phyloP scores from a whole-genome alignment of 768 basidiomycete species.

The Psilocybe subaeruginosa region DNA sequence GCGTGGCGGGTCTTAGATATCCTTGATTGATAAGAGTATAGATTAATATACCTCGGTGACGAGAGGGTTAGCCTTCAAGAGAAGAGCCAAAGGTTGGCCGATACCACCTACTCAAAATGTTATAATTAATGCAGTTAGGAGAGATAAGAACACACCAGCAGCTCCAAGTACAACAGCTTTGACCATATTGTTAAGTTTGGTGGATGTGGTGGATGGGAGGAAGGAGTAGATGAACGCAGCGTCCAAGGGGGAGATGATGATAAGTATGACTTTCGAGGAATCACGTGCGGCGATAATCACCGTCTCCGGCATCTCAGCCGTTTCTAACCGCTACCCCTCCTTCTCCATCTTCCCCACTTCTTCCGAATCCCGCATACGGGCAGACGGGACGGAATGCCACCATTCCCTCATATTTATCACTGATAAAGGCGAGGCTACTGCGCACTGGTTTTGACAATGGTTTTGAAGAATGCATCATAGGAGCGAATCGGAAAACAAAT shows the following conservation, averaged over 20 bases:
- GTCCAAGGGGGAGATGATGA: conserved; percentile 9
- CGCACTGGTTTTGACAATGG: background rate
- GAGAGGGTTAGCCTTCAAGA: conserved; percentile 84
- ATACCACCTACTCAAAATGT: conserved; percentile 72
- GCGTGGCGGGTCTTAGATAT: background rate
- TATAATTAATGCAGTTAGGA: background rate
- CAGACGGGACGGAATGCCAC: conserved; percentile 2
- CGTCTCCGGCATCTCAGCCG: conserved; percentile 7
- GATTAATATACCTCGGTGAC: conserved; percentile 65
- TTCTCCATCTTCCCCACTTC: conserved; percentile 7
- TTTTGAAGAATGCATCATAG: background rate
- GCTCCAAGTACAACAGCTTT: conserved; percentile 98
- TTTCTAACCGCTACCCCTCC: conserved; percentile 12
- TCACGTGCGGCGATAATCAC: conserved; percentile 28
- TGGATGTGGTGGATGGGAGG: conserved; percentile 25
- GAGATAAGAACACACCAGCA: conserved; percentile 59
- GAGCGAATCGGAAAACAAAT: background rate
- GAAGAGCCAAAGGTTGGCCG: conserved; percentile 92
- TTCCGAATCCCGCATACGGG: conserved; percentile 9
- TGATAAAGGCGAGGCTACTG: background rate
- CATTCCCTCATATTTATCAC: background rate
- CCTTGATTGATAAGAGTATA: background rate
- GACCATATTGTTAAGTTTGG: conserved; percentile 39
- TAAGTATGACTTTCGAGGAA: conserved; percentile 15
- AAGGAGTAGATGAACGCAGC: conserved; percentile 20